Evolutionary conservation across 495 filamentous ascomycete genomes (phyloP).

Genomic region (Aspergillus nidulans): DNA sequence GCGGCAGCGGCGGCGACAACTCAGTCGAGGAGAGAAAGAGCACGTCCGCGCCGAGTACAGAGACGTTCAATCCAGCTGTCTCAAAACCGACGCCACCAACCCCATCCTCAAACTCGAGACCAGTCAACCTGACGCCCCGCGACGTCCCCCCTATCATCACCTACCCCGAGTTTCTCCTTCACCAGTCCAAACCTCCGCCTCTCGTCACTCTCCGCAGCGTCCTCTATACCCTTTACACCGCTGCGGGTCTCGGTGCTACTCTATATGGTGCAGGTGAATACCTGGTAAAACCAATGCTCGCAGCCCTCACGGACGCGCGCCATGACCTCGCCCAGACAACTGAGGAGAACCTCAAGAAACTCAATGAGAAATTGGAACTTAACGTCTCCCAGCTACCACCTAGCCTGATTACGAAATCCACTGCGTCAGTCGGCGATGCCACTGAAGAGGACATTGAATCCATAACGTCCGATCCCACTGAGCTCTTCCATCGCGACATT

Average conservation of each 20-base stretch:
- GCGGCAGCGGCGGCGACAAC: background rate
- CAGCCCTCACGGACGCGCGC: constrained; percentile 69
- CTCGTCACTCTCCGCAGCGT: constrained; percentile 72
- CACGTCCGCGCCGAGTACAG: constrained; percentile 5
- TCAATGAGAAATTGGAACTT: constrained; percentile 71
- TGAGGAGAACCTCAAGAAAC: constrained; percentile 54
- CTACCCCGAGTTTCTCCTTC: constrained; percentile 86
- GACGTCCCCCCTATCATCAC: constrained; percentile 87
- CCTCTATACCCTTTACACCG: constrained; percentile 72
- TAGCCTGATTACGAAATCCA: constrained; percentile 26
- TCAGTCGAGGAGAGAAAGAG: constrained; percentile 18
- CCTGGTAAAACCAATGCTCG: constrained; percentile 78
- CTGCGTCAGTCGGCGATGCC: constrained; percentile 26
- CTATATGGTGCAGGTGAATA: constrained; percentile 81
- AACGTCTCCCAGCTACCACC: constrained; percentile 61
- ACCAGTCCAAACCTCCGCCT: constrained; percentile 63
- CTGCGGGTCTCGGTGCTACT: constrained; percentile 61
- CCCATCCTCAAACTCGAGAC: constrained; percentile 8
- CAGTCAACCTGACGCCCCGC: constrained; percentile 16
- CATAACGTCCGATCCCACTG: constrained; percentile 62
- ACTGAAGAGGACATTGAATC: constrained; percentile 34
- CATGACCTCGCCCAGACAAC: constrained; percentile 70
- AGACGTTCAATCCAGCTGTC: constrained; percentile 10
- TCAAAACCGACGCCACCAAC: constrained; percentile 13
- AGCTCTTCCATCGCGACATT: constrained; percentile 87